Base-by-base conservation (phyloP, 2,329 filamentous ascomycete genomes). In the Biscogniauxia mediterranea region DNA sequence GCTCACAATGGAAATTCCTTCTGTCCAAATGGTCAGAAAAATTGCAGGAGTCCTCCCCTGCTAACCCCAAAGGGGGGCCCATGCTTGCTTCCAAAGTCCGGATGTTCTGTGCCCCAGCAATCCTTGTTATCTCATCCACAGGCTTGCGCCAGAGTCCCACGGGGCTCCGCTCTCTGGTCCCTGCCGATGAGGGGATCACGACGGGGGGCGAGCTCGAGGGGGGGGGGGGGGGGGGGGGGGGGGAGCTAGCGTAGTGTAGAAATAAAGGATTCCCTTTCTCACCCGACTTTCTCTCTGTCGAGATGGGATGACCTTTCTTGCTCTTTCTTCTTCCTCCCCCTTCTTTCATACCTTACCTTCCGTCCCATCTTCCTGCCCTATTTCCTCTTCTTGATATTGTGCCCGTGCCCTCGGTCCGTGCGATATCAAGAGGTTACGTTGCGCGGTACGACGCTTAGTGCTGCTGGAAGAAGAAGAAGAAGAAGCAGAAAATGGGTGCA, bases 401-500 rank as follows among this genome's bases (percentile, higher is more conserved):
- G 28, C 28, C 38, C 38, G 13, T 46, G 11, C 38, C 17, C 11
- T 6, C 11, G 6, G 38, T 46, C 38, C 17, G 38, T 46, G 38
- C 38, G 38, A n/a, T n/a, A 46, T 46, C 38, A n/a, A 46, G 15
- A 46, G 17, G 38, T 46, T 17, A 46, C 38, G 7, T n/a, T n/a
- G 15, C 38, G 15, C 38, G 38, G 38, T 46, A n/a, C 38, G 38
- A n/a, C 17, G 15, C 38, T n/a, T 46, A 46, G 15, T n/a, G 5
- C 38, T n/a, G 15, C 38, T n/a, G 38, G 38, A n/a, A n/a, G 38
- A 32, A 32, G 28, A 32, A 4, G 28, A 32, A 13, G 23, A 23
- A 23, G 23, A 23, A 2, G 23, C 2, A 23, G 23, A 56, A 13
- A 32, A 56, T 56, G 55, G 55, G 46, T 60, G 49, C 52, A 59